Conservation (phyloP, 331 rosid genomes). For the Ulmus americana region DNA sequence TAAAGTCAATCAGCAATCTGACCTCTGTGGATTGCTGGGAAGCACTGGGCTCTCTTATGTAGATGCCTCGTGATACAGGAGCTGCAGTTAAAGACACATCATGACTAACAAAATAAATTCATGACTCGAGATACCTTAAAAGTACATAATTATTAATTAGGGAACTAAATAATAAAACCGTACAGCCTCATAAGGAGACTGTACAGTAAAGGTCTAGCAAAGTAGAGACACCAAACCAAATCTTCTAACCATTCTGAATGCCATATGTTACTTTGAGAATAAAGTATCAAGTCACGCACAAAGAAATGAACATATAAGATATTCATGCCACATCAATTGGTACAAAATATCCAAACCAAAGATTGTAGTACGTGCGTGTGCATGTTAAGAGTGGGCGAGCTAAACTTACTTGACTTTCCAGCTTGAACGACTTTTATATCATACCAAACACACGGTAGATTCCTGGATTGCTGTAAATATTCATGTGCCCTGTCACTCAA, state of each 20-base stretch:
- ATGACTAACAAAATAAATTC: conserved; percentile 11
- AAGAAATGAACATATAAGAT: neutral
- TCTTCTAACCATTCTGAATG: neutral
- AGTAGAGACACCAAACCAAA: neutral
- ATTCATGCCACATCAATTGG: neutral
- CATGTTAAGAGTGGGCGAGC: conserved; percentile 11
- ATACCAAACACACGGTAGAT: conserved; percentile 62
- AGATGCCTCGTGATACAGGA: conserved; percentile 75
- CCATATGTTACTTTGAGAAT: neutral
- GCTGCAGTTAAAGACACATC: conserved; percentile 40
- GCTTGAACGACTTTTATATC: conserved; percentile 55
- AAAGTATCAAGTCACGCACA: conserved; percentile 2
- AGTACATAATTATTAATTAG: neutral
- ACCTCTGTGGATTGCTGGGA: conserved; percentile 77
- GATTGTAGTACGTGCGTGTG: neutral
- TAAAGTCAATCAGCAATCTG: conserved; percentile 28
- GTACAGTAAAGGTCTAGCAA: neutral
- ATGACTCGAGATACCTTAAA: conserved; percentile 7
- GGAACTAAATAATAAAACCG: neutral
- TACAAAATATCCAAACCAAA: neutral
- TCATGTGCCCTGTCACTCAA: conserved; percentile 67
- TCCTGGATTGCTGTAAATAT: conserved; percentile 51
- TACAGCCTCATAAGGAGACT: neutral
- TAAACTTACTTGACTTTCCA: conserved; percentile 73
- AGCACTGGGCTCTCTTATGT: conserved; percentile 76